Evolutionary conservation across 2,329 filamentous ascomycete species (phyloP), one percentile per base, ranked within the genome.

Genomic region (Aspergillus arachidicola): DNA sequence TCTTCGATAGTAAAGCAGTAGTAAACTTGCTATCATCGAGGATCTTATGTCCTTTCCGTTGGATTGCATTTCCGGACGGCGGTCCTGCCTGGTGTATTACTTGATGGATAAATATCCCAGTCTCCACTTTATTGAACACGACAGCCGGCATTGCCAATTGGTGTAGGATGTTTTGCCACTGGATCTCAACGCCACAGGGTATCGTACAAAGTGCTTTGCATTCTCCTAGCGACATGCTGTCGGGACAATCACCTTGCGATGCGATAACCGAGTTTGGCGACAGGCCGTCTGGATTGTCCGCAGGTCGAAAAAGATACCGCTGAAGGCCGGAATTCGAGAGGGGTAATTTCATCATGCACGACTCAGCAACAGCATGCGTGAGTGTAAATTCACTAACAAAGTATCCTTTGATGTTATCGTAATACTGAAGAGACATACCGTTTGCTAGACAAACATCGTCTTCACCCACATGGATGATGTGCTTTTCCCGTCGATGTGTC

Each of bases 131-230:
- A 12, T 81, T 83, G 41, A 87, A 82, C 51, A 86, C 82, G 0
- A 90, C 58, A 1, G 76, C 76, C 0, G 83, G 81, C 1, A 77
- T 74, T 0, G 75, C 72, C 3, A 90, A 71, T 67, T 88, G 82
- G 0, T 78, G 69, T 0, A 87, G 69, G 3, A 90, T 82, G 59
- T 88, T 89, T 10, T 78, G 68, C 83, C 86, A 89, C 57, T 86
- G 84, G 10, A 87, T 72, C 1, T 72, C 69, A 21, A 78, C 62
- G 0, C 86, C 86, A 1, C 83, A 69, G 0, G 83, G 79, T 3
- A 89, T 66, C 0, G 80, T 70, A 0, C 79, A 77, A n/a, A 89
- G 80, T 0, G 81, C 77, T 57, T 85, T 83, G 69, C 82, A 89
- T 59, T 90, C 86, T 0, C 83, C 81, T 0, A 86, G 62, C 0